Conservation (phyloP, 148 eudicot species). For the Chenopodium suecicum region DNA sequence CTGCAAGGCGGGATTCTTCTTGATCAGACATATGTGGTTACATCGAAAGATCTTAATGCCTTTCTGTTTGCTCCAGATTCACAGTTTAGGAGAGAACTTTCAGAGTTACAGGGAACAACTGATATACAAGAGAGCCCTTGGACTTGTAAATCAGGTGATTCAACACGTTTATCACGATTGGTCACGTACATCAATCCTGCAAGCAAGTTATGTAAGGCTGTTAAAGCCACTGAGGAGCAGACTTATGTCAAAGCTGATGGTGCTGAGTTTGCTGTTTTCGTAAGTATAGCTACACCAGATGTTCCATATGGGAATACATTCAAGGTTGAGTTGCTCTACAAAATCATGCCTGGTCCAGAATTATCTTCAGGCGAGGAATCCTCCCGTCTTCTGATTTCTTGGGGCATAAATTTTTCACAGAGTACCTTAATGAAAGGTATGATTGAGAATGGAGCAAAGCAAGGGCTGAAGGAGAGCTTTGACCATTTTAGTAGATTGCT, state of each 20-base stretch:
- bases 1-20: constrained; percentile 76
- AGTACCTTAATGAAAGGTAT: constrained; percentile 79
- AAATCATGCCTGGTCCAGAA: constrained; percentile 59
- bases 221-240: constrained; percentile 81
- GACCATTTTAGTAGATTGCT: constrained; percentile 55
- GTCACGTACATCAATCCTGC: constrained; percentile 74
- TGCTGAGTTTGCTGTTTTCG: constrained; percentile 54
- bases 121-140: constrained; percentile 71
- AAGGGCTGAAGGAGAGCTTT: constrained; percentile 81
- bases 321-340: constrained; percentile 60
- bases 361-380: constrained; percentile 66
- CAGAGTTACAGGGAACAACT: constrained; percentile 60
- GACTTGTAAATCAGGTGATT: constrained; percentile 56
- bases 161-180: constrained; percentile 45
- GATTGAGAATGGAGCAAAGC: constrained; percentile 78
- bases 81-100: constrained; percentile 50
- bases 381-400: constrained; percentile 61
- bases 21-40: constrained; percentile 51
- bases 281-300: constrained; percentile 73
- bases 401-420: constrained; percentile 67
- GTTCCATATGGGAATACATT: constrained; percentile 80
- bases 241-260: constrained; percentile 67
- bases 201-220: constrained; percentile 65
- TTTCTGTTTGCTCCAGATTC: constrained; percentile 68
- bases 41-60: constrained; percentile 65